Conservation (phyloP, 2,329 filamentous ascomycete species). For the Pseudopyricularia cyperi region DNA sequence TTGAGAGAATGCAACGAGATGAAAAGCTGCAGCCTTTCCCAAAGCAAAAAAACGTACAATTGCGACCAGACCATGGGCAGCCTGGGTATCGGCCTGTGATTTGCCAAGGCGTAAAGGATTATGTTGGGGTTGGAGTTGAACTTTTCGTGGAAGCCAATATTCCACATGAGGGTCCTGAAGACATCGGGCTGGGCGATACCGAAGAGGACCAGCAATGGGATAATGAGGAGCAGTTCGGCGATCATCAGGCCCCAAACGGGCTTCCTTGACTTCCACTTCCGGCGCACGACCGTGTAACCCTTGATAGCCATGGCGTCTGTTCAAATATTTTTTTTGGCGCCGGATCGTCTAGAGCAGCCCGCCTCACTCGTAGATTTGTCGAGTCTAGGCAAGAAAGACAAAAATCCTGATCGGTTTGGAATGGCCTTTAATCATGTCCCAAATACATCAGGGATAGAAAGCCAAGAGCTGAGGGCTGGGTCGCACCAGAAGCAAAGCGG, state of each 20-base stretch:
- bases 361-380: no score
- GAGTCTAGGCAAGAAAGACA: no score
- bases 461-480: not conserved
- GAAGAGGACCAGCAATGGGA: slow-evolving; percentile 56
- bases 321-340: no score
- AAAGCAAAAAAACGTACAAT: slow-evolving; percentile 47
- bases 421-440: no score
- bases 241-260: slow-evolving; percentile 51
- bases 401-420: no score
- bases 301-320: slow-evolving; percentile 16
- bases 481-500: not conserved
- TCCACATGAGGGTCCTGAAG: slow-evolving; percentile 61
- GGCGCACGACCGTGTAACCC: slow-evolving; percentile 44
- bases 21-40: not conserved
- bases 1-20: slow-evolving; percentile 1
- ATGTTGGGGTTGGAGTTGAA: slow-evolving; percentile 64
- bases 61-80: slow-evolving; percentile 61
- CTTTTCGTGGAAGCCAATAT: slow-evolving; percentile 53
- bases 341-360: no score
- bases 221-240: slow-evolving; percentile 50
- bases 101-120: slow-evolving; percentile 61
- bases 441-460: no score
- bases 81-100: slow-evolving; percentile 48
- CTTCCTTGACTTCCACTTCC: slow-evolving; percentile 42
- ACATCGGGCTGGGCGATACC: slow-evolving; percentile 61